These are phyloP conservation scores for Eragrostis tef DNA, from an alignment of 202 grass and related monocot genomes.

Conservation along the genomic window DNA sequence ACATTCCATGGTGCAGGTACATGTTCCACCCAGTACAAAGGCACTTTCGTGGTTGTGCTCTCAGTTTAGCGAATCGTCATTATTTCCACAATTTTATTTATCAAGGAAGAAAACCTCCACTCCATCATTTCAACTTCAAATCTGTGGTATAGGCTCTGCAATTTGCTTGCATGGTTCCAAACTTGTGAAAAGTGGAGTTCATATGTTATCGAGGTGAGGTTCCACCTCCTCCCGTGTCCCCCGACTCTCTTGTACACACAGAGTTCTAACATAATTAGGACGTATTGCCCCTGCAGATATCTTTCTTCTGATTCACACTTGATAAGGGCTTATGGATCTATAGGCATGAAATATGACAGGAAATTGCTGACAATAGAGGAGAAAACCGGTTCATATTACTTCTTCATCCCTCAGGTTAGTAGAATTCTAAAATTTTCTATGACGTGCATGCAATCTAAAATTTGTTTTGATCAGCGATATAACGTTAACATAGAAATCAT, in stretches of 20 bases:
- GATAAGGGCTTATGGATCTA: conserved; percentile 82
- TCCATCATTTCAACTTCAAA: conserved; percentile 54
- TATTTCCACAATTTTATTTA: conserved; percentile 89
- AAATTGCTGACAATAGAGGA: conserved; percentile 53
- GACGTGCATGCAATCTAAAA: background rate
- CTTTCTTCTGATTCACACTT: conserved; percentile 68
- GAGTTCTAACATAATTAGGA: conserved; percentile 13
- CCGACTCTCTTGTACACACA: background rate
- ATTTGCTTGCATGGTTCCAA: conserved; percentile 69
- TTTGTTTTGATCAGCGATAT: conserved; percentile 39
- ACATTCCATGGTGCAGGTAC: conserved; percentile 58
- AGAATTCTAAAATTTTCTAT: conserved; percentile 36
- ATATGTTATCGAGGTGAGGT: conserved; percentile 70
- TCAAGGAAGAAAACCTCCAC: conserved; percentile 33
- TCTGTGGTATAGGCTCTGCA: conserved; percentile 69
- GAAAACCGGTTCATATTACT: conserved; percentile 62
- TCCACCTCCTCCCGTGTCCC: background rate
- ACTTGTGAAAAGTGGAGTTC: conserved; percentile 48
- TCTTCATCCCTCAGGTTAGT: conserved; percentile 84
- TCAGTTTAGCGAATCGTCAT: conserved; percentile 58
- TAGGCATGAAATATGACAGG: conserved; percentile 61
- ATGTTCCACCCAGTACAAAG: conserved; percentile 74
- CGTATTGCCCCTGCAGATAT: conserved; percentile 61
- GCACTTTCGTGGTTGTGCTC: conserved; percentile 72
- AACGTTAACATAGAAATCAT: conserved; percentile 16